Evolutionary conservation across 495 filamentous ascomycete species (phyloP), one percentile per base, ranked within the genome.

Genomic region (Xylaria intraflava): DNA sequence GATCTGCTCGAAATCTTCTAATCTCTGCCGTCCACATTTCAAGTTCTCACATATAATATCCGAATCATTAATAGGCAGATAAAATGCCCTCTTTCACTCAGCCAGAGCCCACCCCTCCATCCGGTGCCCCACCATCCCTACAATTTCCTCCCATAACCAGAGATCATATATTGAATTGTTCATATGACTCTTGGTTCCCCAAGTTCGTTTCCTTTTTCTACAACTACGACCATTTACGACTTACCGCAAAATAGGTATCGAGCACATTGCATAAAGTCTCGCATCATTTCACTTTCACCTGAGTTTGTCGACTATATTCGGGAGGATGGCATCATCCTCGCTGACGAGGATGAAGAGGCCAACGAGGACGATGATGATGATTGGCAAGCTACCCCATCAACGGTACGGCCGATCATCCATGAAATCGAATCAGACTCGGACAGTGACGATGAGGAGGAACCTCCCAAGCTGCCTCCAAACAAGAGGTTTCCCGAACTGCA

Each of bases 101-200:
- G 7, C 20, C 53, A n/a, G 51, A 51, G n/a, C 47, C 64, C 14
- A 47, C 52, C 33, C 44, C 57, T 41, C 43, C 27, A 23, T 29
- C 64, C 27, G 31, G 43, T 27, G 54, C 51, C 35, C 50, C 64
- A 16, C 55, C 64, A 11, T 29, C 51, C 16, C 41, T 46, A 24
- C 86, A 81, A 33, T 97, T 97, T 60, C 85, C 87, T 12, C 89
- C 89, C 2, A 78, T 96, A 39, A 87, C 83, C 5, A 82, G 83
- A 60, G 80, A 84, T 23, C 93, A 98, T 62, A 94, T 98, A 60
- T 70, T 95, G 31, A 83, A 96, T 68, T 98, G 93, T 72, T 93
- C 93, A 33, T 96, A 90, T 68, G 86, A 95, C 68, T 79, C 78
- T 53, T 98, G 93, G 93, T 86, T 95, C 59, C 78, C 85, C 51